Evolutionary conservation across 305 asterid species (phyloP).

Genomic region (Striga hermonthica): DNA sequence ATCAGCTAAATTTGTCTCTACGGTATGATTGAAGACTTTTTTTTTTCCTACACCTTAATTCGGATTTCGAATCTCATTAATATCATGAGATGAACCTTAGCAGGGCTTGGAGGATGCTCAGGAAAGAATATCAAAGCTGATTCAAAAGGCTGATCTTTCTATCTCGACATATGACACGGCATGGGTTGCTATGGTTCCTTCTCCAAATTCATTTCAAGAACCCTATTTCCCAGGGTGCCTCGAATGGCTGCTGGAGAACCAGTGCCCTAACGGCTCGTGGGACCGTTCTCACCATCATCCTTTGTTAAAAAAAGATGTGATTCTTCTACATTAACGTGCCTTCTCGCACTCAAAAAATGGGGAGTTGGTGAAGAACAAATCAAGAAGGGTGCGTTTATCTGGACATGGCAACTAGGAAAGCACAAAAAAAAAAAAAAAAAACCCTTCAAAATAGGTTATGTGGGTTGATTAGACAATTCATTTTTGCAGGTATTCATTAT

Average conservation of each 20-base stretch:
- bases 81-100: constrained; percentile 22
- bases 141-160: constrained; percentile 53
- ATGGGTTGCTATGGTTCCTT: constrained; percentile 98
- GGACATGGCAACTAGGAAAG: neutral
- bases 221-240: constrained; percentile 77
- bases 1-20: constrained; percentile 32
- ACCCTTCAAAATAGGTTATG: constrained; percentile 4
- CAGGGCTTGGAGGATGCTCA: constrained; percentile 50
- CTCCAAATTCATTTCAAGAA: constrained; percentile 49
- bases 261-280: constrained; percentile 84
- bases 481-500: constrained; percentile 52
- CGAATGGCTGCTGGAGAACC: constrained; percentile 72
- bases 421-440: too few relatives aligned
- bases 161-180: constrained; percentile 88
- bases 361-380: constrained; percentile 63
- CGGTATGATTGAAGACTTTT: constrained; percentile 31
- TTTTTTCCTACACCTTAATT: neutral
- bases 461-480: constrained; percentile 21
- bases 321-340: constrained; percentile 81
- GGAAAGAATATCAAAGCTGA: constrained; percentile 54
- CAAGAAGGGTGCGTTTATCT: constrained; percentile 44
- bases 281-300: constrained; percentile 67
- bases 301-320: constrained; percentile 57
- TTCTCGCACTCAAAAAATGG: constrained; percentile 86
- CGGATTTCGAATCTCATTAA: neutral